Conservation (phyloP, 139 green algal genomes). For the Edaphochlamys debaryana region DNA sequence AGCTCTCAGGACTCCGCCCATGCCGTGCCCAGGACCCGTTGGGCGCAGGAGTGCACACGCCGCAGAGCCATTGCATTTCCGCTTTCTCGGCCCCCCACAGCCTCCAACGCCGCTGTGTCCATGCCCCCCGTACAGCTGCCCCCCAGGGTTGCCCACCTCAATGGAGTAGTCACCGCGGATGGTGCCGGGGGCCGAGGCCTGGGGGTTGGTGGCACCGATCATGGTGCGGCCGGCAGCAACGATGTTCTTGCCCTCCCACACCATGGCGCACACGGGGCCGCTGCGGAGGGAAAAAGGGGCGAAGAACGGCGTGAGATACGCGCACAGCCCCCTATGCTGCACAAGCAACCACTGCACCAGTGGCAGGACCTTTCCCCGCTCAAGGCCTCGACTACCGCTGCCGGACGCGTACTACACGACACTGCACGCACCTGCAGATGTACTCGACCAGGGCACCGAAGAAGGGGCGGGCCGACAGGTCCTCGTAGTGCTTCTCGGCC, state of each 20-base stretch:
- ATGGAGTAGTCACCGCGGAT: slow-evolving; percentile 91
- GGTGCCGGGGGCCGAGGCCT: slow-evolving; percentile 83
- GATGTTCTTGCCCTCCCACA: slow-evolving; percentile 80
- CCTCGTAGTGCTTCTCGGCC: slow-evolving; percentile 92
- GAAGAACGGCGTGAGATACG: not conserved
- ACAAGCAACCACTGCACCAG: not conserved
- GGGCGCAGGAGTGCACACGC: no score
- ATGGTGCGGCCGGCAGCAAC: slow-evolving; percentile 85
- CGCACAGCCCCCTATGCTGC: not conserved
- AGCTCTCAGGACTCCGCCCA: no score
- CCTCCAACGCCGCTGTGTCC: not conserved
- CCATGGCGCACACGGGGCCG: slow-evolving; percentile 92
- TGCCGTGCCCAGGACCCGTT: no score
- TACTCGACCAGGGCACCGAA: slow-evolving; percentile 88
- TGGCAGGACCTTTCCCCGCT: no score
- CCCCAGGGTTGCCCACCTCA: slow-evolving; percentile 52
- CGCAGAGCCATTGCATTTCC: no score
- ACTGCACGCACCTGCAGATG: slow-evolving; percentile 62
- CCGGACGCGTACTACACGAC: no score
- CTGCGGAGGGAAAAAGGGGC: slow-evolving; percentile 20
- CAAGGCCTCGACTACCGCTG: no score
- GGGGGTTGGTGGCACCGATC: slow-evolving; percentile 92
- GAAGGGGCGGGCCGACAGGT: slow-evolving; percentile 92
- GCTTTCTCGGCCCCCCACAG: not conserved
- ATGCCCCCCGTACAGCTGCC: no score